A percentile compares a stretch with the other conserved stretches of the same genome.
These are phyloP conservation scores for Vanrija sp. DNA, from an alignment of 1,284 basidiomycete genomes.

Conservation along the genomic window DNA sequence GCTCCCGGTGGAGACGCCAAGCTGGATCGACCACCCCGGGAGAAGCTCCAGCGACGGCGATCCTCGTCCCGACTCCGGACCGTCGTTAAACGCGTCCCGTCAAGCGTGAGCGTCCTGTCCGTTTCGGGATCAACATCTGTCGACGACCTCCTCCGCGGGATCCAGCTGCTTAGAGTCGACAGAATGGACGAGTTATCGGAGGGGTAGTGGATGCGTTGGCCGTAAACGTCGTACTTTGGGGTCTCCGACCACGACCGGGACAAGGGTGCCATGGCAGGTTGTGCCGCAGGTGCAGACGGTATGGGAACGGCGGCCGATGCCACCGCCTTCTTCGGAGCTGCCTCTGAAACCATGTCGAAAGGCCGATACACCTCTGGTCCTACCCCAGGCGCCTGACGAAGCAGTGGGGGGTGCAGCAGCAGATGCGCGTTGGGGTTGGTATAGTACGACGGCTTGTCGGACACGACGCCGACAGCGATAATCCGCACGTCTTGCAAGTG, in stretches of 20 bases:
- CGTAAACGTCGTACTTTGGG: not conserved
- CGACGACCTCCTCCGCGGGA: not conserved
- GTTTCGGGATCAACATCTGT: not conserved
- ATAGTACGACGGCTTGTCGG: slow-evolving; percentile 28
- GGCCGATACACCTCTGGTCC: too few species aligned
- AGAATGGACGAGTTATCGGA: not conserved
- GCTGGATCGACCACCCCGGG: too few species aligned
- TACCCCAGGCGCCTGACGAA: slow-evolving; percentile 10
- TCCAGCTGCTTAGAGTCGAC: not conserved
- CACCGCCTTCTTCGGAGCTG: not conserved
- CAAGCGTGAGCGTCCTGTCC: too few species aligned
- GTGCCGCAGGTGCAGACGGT: too few species aligned
- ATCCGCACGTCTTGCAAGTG: slow-evolving; percentile 45
- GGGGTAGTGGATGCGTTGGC: not conserved
- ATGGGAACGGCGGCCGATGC: too few species aligned
- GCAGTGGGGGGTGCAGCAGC: slow-evolving; percentile 40
- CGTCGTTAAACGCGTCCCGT: too few species aligned
- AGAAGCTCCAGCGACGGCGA: too few species aligned
- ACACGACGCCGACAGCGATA: slow-evolving; percentile 35
- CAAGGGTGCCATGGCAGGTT: not conserved
- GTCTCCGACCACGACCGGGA: not conserved
- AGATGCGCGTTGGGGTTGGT: slow-evolving; percentile 44
- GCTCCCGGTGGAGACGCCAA: too few species aligned
- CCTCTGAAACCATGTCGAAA: not conserved
- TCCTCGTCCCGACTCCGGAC: too few species aligned